Evolutionary conservation across 2,329 filamentous ascomycete species (phyloP).

Genomic region (Helicocarpus griseus): DNA sequence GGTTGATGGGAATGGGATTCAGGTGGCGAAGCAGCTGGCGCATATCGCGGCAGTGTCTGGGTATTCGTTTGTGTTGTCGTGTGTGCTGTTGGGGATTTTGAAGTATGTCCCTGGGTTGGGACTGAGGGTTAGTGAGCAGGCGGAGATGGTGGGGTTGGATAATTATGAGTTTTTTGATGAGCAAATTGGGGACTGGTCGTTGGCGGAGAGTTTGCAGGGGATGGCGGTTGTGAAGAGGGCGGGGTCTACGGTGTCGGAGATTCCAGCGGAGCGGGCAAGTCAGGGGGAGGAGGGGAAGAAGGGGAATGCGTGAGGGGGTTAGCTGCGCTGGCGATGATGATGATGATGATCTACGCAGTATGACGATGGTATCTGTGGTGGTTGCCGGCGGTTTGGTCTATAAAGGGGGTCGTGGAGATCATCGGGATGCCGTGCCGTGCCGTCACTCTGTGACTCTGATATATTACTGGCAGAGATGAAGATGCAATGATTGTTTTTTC

Average conservation of each 20-base stretch:
- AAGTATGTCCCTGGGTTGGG: conserved; percentile 48
- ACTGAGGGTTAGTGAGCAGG: conserved; percentile 45
- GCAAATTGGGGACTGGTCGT: conserved; percentile 45
- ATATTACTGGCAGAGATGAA: too few relatives aligned
- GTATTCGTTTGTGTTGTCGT: conserved; percentile 46
- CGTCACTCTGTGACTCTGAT: too few relatives aligned
- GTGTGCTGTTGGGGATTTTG: conserved; percentile 42
- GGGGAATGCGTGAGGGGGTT: too few relatives aligned
- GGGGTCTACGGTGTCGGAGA: not conserved
- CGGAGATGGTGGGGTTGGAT: conserved; percentile 47
- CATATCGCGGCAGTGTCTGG: conserved; percentile 45
- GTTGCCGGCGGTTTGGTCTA: too few relatives aligned
- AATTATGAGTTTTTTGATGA: conserved; percentile 48
- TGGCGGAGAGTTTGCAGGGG: conserved; percentile 17
- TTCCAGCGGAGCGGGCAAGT: not conserved
- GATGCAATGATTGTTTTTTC: too few relatives aligned
- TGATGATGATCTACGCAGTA: too few relatives aligned
- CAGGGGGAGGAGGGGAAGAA: not conserved
- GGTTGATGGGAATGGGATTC: conserved; percentile 47
- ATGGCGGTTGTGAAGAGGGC: not conserved
- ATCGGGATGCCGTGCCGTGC: too few relatives aligned
- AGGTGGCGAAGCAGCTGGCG: conserved; percentile 47
- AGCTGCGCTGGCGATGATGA: too few relatives aligned
- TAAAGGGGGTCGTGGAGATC: too few relatives aligned
- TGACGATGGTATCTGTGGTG: too few relatives aligned